These are phyloP conservation scores for Dothideomycetidae sp. DNA, from an alignment of 2,329 filamentous ascomycete species.

Conservation along the genomic window DNA sequence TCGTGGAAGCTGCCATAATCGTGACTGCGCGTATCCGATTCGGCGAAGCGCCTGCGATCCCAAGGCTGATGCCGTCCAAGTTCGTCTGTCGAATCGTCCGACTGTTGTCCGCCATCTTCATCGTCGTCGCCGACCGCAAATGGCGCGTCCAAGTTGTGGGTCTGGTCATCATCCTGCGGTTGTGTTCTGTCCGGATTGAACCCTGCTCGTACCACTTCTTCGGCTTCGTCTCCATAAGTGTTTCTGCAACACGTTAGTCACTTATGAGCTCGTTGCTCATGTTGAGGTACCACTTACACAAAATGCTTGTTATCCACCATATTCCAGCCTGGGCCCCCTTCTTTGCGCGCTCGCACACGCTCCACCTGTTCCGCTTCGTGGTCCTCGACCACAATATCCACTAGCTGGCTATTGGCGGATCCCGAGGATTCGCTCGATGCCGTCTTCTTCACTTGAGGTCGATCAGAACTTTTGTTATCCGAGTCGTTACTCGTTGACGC, in stretches of 20 bases:
- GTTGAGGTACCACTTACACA: too few relatives aligned
- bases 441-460: conserved; percentile 5
- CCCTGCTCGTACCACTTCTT: conserved; percentile 40
- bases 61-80: conserved; percentile 32
- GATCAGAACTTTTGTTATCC: conserved; percentile 30
- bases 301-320: conserved; percentile 40
- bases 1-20: conserved; percentile 31
- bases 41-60: conserved; percentile 24
- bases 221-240: conserved; percentile 33
- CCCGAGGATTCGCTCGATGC: conserved; percentile 12
- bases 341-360: conserved; percentile 46
- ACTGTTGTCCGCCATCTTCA: conserved; percentile 22
- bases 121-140: conserved; percentile 30
- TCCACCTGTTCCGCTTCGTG: conserved; percentile 47
- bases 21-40: conserved; percentile 15
- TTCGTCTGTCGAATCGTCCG: conserved; percentile 21
- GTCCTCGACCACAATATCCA: conserved; percentile 54
- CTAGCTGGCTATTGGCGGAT: conserved; percentile 44
- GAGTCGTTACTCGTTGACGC: conserved; percentile 16
- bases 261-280: too few relatives aligned
- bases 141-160: conserved; percentile 32
- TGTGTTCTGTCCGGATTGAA: conserved; percentile 37
- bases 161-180: conserved; percentile 28
- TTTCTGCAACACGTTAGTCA: conserved; percentile 16
- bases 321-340: conserved; percentile 48